phyloP scores from a whole-genome alignment of 495 filamentous ascomycete genomes.

The Aspergillus taichungensis region DNA sequence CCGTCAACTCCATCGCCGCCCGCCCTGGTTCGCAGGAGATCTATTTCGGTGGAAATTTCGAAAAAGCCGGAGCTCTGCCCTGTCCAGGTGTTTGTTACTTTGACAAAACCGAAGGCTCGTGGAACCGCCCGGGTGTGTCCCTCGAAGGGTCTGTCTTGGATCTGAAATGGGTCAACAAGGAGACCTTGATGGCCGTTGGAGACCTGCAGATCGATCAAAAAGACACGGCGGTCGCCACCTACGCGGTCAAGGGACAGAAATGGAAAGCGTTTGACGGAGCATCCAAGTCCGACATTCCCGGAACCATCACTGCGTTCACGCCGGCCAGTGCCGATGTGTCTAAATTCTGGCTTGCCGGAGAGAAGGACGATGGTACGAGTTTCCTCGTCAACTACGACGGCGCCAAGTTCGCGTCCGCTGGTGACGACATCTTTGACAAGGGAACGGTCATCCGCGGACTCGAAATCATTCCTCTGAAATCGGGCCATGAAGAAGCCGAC shows the following conservation, averaged over 20 bases:
- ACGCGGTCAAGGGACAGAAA: conserved; percentile 49
- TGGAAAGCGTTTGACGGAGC: conserved; percentile 64
- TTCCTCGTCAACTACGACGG: conserved; percentile 75
- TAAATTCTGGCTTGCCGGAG: conserved; percentile 73
- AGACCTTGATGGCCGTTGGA: conserved; percentile 65
- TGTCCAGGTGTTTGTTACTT: conserved; percentile 79
- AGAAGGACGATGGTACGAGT: conserved; percentile 52
- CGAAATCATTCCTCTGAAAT: conserved; percentile 64
- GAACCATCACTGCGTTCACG: conserved; percentile 66
- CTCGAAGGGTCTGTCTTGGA: conserved; percentile 59
- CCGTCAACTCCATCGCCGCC: conserved; percentile 64
- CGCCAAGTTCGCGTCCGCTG: conserved; percentile 47
- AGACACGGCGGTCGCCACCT: conserved; percentile 61
- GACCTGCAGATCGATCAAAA: conserved; percentile 60
- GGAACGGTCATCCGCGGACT: conserved; percentile 65
- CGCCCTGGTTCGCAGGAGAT: conserved; percentile 61
- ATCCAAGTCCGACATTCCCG: conserved; percentile 52
- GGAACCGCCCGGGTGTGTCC: conserved; percentile 65
- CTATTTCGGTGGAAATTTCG: conserved; percentile 80
- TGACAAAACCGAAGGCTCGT: conserved; percentile 56
- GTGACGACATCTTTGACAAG: conserved; percentile 43
- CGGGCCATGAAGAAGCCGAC: conserved; percentile 54
- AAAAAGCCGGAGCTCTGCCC: conserved; percentile 67
- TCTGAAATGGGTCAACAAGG: conserved; percentile 65
- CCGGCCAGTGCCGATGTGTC: conserved; percentile 57